Conservation (phyloP, 306 rosid genomes). For the Quercus bicolor region DNA sequence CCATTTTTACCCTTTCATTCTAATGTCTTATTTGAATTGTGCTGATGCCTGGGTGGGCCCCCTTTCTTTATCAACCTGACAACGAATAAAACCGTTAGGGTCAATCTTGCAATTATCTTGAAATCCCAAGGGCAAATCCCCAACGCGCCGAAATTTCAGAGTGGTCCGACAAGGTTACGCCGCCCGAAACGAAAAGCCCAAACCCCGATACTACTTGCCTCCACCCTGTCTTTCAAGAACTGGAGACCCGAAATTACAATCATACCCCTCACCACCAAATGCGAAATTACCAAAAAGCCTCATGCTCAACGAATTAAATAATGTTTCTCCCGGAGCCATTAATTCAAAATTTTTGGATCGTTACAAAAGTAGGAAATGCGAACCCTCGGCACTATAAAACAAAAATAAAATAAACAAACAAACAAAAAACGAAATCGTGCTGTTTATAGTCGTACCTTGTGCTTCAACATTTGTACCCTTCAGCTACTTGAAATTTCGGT, state of each 20-base stretch:
- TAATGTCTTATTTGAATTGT: background rate
- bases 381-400: background rate
- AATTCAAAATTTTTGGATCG: constrained; percentile 24
- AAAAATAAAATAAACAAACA: background rate
- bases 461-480: background rate
- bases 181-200: constrained; percentile 34
- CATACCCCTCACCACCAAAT: background rate
- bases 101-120: constrained; percentile 14
- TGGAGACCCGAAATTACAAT: constrained; percentile 3
- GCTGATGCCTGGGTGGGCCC: constrained; percentile 14
- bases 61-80: background rate
- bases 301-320: background rate
- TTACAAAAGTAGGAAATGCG: background rate
- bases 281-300: constrained; percentile 20
- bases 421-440: background rate
- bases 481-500: background rate
- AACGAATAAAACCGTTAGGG: constrained; percentile 41
- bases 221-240: constrained; percentile 11
- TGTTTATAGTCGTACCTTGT: background rate
- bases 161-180: constrained; percentile 24
- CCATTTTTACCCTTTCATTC: background rate
- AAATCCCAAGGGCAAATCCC: constrained; percentile 2
- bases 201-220: constrained; percentile 26
- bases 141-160: constrained; percentile 43
- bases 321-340: background rate